phyloP scores from a whole-genome alignment of 768 basidiomycete genomes.

The Sarcodon aspratus region DNA sequence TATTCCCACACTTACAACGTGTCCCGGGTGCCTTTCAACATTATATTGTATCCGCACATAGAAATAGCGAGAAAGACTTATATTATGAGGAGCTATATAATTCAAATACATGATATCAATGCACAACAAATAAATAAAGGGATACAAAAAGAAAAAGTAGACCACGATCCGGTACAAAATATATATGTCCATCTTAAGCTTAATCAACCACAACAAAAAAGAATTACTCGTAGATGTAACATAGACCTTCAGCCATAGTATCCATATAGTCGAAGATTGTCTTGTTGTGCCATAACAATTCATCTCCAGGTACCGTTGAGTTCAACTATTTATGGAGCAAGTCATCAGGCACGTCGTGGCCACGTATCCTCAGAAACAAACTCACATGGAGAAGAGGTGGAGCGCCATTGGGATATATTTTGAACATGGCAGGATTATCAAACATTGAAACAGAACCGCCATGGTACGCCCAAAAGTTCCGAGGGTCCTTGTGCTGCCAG shows the following conservation, averaged over 20 bases:
- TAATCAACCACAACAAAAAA: too few relatives aligned
- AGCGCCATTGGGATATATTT: slow-evolving; percentile 13
- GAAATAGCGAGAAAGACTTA: too few relatives aligned
- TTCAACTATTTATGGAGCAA: slow-evolving; percentile 10
- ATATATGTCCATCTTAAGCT: too few relatives aligned
- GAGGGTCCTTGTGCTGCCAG: slow-evolving; percentile 18
- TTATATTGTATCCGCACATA: too few relatives aligned
- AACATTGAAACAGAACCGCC: slow-evolving; percentile 16
- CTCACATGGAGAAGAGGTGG: slow-evolving; percentile 15
- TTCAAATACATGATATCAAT: too few relatives aligned
- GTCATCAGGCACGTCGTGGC: neutral
- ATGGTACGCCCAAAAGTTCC: slow-evolving; percentile 15
- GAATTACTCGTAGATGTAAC: slow-evolving; percentile 22
- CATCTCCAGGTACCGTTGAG: slow-evolving; percentile 16
- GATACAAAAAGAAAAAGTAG: too few relatives aligned
- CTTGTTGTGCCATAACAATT: slow-evolving; percentile 8
- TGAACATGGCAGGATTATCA: neutral
- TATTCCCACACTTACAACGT: too few relatives aligned
- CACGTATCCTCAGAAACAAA: neutral
- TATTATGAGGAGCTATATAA: too few relatives aligned
- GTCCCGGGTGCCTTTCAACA: too few relatives aligned
- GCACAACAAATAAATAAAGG: too few relatives aligned
- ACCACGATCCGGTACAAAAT: too few relatives aligned
- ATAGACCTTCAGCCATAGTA: slow-evolving; percentile 20
- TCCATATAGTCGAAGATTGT: slow-evolving; percentile 17